A percentile compares a stretch with the other conserved stretches of the same genome.
These are phyloP conservation scores for Didymella lethalis DNA, from an alignment of 2,329 filamentous ascomycete species.

Conservation along the genomic window DNA sequence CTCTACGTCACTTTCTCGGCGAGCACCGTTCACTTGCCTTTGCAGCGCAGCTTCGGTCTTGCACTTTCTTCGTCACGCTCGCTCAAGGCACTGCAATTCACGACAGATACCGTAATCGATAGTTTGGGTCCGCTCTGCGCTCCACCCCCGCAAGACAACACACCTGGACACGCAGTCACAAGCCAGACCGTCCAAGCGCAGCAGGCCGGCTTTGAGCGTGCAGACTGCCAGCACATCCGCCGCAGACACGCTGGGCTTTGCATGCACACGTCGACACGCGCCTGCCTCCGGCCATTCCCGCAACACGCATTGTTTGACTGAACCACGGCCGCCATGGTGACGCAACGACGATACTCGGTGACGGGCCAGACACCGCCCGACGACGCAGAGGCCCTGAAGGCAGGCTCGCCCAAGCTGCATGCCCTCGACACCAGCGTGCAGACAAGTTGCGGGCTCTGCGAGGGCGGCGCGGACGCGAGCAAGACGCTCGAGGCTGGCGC, in stretches of 20 bases:
- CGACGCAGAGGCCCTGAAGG: slow-evolving; percentile 43
- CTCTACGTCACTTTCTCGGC: slow-evolving; percentile 16
- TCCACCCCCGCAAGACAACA: slow-evolving; percentile 29
- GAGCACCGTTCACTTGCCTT: slow-evolving; percentile 1
- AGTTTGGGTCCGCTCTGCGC: slow-evolving; percentile 25
- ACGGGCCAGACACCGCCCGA: slow-evolving; percentile 49
- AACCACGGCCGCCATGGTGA: slow-evolving; percentile 31
- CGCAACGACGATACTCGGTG: slow-evolving; percentile 49
- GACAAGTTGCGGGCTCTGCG: slow-evolving; percentile 44
- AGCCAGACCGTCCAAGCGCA: slow-evolving; percentile 31
- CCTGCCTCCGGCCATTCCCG: slow-evolving; percentile 10
- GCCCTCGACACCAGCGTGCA: slow-evolving; percentile 48
- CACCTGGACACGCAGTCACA: slow-evolving; percentile 33
- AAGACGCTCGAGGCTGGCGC: slow-evolving; percentile 25
- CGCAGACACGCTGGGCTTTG: slow-evolving; percentile 24
- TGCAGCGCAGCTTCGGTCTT: not conserved
- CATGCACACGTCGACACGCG: slow-evolving; percentile 24
- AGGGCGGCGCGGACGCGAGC: slow-evolving; percentile 28
- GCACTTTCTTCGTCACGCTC: not conserved
- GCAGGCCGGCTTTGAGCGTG: slow-evolving; percentile 25
- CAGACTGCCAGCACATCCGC: slow-evolving; percentile 36
- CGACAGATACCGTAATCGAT: slow-evolving; percentile 32
- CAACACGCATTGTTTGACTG: slow-evolving; percentile 5
- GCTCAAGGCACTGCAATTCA: slow-evolving; percentile 15
- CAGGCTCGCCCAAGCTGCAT: slow-evolving; percentile 47